Conservation (phyloP, 805 yeast species). For the Yarrowia yakushimensis region DNA sequence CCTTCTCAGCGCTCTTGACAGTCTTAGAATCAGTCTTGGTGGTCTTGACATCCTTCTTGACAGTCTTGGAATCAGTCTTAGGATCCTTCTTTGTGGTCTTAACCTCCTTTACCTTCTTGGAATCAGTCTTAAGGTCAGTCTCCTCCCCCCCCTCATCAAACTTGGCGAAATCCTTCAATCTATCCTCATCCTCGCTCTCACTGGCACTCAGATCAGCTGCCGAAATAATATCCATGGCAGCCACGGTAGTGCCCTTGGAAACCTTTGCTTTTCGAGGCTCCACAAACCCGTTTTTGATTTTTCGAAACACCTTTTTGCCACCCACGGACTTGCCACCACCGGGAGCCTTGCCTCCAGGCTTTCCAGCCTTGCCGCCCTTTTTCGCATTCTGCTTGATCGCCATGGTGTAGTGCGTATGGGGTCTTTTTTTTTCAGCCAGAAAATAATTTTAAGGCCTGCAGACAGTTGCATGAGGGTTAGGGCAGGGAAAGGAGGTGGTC, state of each 20-base stretch:
- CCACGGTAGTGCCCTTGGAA: neutral
- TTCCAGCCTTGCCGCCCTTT: conserved; percentile 5
- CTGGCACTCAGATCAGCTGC: conserved; percentile 7
- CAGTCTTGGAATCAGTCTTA: neutral
- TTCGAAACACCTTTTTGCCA: conserved; percentile 7
- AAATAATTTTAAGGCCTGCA: conserved; percentile 18
- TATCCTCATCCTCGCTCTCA: neutral
- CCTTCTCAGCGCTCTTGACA: neutral
- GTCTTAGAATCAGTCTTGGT: neutral
- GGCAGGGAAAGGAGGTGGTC: neutral
- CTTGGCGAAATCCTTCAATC: neutral
- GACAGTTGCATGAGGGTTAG: neutral
- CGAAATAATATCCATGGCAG: conserved; percentile 3
- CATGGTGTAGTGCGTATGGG: neutral
- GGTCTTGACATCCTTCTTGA: neutral
- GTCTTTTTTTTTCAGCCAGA: neutral
- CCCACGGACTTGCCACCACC: neutral
- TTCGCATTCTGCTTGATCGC: neutral
- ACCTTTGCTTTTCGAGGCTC: neutral
- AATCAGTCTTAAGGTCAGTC: neutral
- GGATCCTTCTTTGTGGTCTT: neutral
- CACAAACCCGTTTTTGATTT: conserved; percentile 20
- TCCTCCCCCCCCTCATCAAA: neutral
- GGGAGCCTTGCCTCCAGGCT: neutral
- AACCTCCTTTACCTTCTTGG: neutral